A percentile compares a stretch with the other conserved stretches of the same genome.
Evolutionary conservation across 352 stramenopile genomes (phyloP).

Genomic region (Hyaloperonospora brassicae): DNA sequence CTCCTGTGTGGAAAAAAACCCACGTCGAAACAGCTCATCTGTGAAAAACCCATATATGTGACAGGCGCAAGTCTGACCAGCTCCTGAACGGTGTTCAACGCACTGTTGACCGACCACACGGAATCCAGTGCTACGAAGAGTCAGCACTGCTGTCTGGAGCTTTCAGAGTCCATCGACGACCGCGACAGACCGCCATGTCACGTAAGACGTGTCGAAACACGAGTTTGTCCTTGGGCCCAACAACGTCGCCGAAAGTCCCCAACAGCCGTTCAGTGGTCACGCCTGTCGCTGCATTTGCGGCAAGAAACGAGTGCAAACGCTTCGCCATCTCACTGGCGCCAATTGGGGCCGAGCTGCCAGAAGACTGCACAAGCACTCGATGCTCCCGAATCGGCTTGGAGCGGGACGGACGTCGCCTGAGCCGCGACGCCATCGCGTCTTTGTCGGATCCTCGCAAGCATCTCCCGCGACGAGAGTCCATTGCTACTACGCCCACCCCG

Average conservation of each 20-base stretch:
- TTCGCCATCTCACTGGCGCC: constrained; percentile 51
- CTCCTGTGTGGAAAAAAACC: too few species aligned
- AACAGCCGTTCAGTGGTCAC: constrained; percentile 88
- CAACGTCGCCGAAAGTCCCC: constrained; percentile 75
- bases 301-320: constrained; percentile 81
- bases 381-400: neutral
- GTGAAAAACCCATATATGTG: too few species aligned
- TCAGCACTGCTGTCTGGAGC: constrained; percentile 29
- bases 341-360: constrained; percentile 10
- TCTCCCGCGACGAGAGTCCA: constrained; percentile 47
- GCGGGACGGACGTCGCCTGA: constrained; percentile 5
- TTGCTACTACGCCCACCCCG: constrained; percentile 13
- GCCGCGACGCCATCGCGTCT: constrained; percentile 20
- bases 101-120: too few species aligned
- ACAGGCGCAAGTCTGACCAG: too few species aligned
- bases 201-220: constrained; percentile 80
- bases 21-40: too few species aligned
- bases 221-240: constrained; percentile 83
- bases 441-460: constrained; percentile 55
- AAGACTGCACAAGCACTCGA: constrained; percentile 6
- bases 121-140: too few species aligned
- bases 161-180: constrained; percentile 68
- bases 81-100: too few species aligned
- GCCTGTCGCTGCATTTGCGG: constrained; percentile 29
- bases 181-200: constrained; percentile 68